These are phyloP conservation scores for Naganishia albida DNA, from an alignment of 1,284 basidiomycete species.

Conservation along the genomic window DNA sequence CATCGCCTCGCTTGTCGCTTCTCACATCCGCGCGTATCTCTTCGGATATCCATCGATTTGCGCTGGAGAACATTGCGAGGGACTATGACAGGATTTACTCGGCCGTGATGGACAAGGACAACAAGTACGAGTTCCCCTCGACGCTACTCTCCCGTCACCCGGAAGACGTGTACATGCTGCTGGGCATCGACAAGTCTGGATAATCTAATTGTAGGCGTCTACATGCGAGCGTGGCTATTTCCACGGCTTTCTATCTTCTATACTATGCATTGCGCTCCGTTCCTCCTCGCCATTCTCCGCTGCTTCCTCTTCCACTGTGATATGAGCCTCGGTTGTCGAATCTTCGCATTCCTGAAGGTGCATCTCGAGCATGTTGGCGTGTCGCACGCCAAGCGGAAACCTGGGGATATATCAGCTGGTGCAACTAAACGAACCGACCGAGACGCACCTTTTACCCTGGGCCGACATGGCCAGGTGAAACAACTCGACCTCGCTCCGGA, in stretches of 20 bases:
- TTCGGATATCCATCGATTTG: constrained; percentile 68
- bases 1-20: constrained; percentile 67
- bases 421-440: neutral
- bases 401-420: constrained; percentile 1
- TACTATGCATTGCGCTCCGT: neutral
- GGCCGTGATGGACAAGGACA: constrained; percentile 69
- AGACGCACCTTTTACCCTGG: constrained; percentile 27
- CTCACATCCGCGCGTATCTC: constrained; percentile 70
- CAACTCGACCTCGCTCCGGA: constrained; percentile 44
- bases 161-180: constrained; percentile 56
- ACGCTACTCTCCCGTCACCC: constrained; percentile 73
- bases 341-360: constrained; percentile 12
- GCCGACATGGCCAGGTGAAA: constrained; percentile 37
- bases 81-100: constrained; percentile 73
- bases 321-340: constrained; percentile 12
- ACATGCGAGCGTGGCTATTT: constrained; percentile 3
- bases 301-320: constrained; percentile 6
- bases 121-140: constrained; percentile 81
- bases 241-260: constrained; percentile 16
- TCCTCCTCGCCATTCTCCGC: neutral
- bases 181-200: constrained; percentile 46
- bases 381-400: constrained; percentile 24
- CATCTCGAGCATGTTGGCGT: constrained; percentile 26
- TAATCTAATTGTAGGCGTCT: constrained; percentile 4
- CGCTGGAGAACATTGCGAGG: constrained; percentile 65